Evolutionary conservation across 2,329 filamentous ascomycete genomes (phyloP), one percentile per base, ranked within the genome.

Genomic region (Penicillium occitanis): DNA sequence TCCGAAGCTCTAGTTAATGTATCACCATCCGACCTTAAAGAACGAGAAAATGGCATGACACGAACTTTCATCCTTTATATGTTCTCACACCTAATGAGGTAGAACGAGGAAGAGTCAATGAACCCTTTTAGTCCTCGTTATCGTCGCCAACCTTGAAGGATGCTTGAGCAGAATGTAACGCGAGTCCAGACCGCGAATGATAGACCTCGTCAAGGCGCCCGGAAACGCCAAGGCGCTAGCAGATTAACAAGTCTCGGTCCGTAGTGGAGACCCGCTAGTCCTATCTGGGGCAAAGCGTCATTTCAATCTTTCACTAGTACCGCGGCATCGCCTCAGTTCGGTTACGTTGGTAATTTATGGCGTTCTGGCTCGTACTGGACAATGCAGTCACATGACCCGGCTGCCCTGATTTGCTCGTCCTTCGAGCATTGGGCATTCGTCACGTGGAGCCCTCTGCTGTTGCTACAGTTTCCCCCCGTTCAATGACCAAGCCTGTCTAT

Each of bases 381-480:
- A 46, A 33, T n/a, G 13, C 28, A 57, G n/a, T 53, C 63, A 60
- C 30, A 58, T 60, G 63, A 65, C 4, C 11, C 3, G 2, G 1
- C 2, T 17, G 2, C 1, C 40, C 28, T 60, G 28, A 65, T 65
- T 60, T 5, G 57, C 35, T 46, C 3, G 17, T 22, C 6, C 33
- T 65, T 51, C 22, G 33, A 60, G 42, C 46, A 51, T 65, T 65
- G 63, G 55, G 63, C 63, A 65, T 42, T 51, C 25, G 63, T 65
- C 63, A 65, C 63, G 63, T 65, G 63, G 53, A 60, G 44, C 46
- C 44, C 25, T 25, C 42, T 50, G 60, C 53, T 59, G 46, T 51
- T 46, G 33, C 55, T 65, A 30, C 55, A n/a, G 46, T 42, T 53
- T 19, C 63, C 55, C 53, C 63, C 42, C 55, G 30, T 58, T 57